Conservation (phyloP, 306 rosid genomes). For the Datisca glomerata region DNA sequence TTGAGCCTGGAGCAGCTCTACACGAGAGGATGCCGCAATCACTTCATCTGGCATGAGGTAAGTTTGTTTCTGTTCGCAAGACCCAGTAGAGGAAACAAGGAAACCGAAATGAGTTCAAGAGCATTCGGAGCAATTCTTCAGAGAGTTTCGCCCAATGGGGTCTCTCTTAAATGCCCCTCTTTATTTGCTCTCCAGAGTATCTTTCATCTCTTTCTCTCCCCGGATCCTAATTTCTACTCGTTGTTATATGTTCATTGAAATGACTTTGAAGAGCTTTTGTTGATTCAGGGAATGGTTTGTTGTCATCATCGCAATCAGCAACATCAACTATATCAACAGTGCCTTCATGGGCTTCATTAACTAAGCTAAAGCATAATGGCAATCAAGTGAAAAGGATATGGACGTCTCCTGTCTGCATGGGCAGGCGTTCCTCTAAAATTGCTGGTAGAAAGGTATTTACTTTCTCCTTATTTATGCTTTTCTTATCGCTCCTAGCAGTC, state of each 20-base stretch:
- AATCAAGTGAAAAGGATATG: constrained; percentile 31
- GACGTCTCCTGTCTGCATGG: constrained; percentile 68
- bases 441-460: constrained; percentile 79
- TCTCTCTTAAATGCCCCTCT: constrained; percentile 23
- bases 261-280: constrained; percentile 7
- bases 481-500: too few species aligned
- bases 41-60: too few species aligned
- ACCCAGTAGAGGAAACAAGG: background rate
- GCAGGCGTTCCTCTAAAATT: constrained; percentile 85
- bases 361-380: background rate
- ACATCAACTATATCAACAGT: constrained; percentile 7
- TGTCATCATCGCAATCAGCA: constrained; percentile 22
- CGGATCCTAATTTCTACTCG: background rate
- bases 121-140: constrained; percentile 32
- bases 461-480: background rate
- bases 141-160: constrained; percentile 23
- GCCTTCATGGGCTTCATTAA: constrained; percentile 13
- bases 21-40: too few species aligned
- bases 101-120: constrained; percentile 30
- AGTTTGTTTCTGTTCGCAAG: too few species aligned
- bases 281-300: constrained; percentile 38
- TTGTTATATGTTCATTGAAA: background rate
- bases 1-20: too few species aligned
- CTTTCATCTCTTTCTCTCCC: constrained; percentile 1
- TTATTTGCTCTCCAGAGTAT: constrained; percentile 26